Conservation (phyloP, 805 yeast species). For the Candida boleticola region DNA sequence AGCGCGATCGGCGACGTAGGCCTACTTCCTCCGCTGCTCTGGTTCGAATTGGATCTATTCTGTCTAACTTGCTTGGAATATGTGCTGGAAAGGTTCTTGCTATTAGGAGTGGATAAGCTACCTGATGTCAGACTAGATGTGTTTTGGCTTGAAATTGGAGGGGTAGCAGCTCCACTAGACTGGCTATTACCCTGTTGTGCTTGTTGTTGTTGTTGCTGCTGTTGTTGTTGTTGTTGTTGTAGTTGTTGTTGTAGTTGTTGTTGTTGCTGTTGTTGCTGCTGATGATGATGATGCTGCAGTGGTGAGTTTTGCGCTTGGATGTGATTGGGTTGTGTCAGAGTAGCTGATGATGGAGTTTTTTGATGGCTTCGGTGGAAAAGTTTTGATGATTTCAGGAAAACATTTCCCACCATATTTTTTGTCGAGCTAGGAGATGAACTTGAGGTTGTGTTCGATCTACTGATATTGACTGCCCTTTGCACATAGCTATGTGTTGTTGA, state of each 20-base stretch:
- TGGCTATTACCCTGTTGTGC: neutral
- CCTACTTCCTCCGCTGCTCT: constrained; percentile 13
- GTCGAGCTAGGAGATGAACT: neutral
- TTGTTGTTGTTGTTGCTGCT: no score
- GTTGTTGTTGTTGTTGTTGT: no score
- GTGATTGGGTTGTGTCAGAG: neutral
- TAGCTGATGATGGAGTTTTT: constrained; percentile 5
- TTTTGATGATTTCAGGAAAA: constrained; percentile 25
- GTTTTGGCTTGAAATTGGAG: neutral
- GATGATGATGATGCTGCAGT: neutral
- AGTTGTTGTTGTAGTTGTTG: neutral
- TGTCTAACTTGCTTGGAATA: constrained; percentile 34
- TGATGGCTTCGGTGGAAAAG: constrained; percentile 23
- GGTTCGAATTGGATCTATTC: constrained; percentile 25
- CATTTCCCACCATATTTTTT: constrained; percentile 17
- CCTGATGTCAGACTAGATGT: neutral
- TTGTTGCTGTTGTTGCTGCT: neutral
- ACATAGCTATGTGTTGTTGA: neutral
- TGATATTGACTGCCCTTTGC: neutral
- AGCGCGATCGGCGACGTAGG: constrained; percentile 20
- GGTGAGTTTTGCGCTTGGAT: neutral
- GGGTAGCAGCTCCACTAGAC: neutral
- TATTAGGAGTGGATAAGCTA: neutral
- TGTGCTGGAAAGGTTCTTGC: constrained; percentile 14
- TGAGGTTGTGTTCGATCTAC: neutral